phyloP scores from a whole-genome alignment of 2,329 filamentous ascomycete genomes.

The Fusarium sterilihyphosum region DNA sequence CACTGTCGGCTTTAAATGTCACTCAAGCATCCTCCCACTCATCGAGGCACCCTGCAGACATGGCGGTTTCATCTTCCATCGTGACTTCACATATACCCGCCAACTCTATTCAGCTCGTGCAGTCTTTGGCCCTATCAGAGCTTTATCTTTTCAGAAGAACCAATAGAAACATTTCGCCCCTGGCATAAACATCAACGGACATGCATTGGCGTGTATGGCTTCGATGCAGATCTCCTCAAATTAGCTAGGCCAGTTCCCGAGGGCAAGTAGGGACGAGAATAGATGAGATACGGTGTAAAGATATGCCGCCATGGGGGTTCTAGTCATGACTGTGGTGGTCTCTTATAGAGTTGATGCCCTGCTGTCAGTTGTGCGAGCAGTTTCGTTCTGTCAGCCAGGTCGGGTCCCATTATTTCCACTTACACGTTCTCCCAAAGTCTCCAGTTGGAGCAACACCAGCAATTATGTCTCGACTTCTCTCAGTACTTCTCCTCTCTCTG shows the following conservation, averaged over 20 bases:
- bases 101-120: constrained; percentile 36
- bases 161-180: constrained; percentile 28
- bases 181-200: constrained; percentile 8
- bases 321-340: neutral
- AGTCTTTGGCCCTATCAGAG: neutral
- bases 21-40: neutral
- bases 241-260: neutral
- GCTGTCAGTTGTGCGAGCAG: neutral
- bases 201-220: constrained; percentile 13
- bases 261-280: neutral
- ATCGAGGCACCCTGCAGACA: neutral
- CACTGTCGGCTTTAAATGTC: neutral
- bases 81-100: constrained; percentile 22
- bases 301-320: constrained; percentile 6
- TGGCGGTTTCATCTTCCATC: constrained; percentile 29
- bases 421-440: neutral
- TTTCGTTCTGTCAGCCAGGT: neutral
- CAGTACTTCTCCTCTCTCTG: constrained; percentile 8
- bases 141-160: neutral
- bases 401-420: neutral
- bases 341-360: constrained; percentile 15
- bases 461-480: constrained; percentile 21
- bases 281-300: neutral
- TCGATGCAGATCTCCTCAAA: constrained; percentile 6
- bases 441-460: neutral